Evolutionary conservation across 768 basidiomycete species (phyloP).

Genomic region (Strobilomyces confusus): DNA sequence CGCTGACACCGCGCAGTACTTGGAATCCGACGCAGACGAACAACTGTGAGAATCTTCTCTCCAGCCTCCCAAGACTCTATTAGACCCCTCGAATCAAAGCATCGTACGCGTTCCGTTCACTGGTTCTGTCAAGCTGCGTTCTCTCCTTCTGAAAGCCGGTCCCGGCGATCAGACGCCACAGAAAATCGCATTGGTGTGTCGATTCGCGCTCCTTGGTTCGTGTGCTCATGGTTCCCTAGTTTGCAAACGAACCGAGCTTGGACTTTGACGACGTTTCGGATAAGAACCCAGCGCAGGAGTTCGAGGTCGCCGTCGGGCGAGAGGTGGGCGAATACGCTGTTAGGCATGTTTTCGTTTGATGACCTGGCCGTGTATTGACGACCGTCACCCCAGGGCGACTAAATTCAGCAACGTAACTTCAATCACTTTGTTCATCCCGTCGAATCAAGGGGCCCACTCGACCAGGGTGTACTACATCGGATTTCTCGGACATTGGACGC

Average conservation of each 20-base stretch:
- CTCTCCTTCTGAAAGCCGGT: constrained; percentile 80
- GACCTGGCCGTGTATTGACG: background rate
- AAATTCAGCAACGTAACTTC: constrained; percentile 83
- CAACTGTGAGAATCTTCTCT: constrained; percentile 56
- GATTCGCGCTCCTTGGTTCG: background rate
- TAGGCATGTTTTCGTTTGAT: constrained; percentile 46
- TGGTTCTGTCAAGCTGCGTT: constrained; percentile 78
- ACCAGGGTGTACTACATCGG: constrained; percentile 81
- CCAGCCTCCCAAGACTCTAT: background rate
- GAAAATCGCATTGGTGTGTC: constrained; percentile 64
- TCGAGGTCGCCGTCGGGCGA: constrained; percentile 62
- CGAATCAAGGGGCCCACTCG: constrained; percentile 73
- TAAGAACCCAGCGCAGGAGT: constrained; percentile 64
- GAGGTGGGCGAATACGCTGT: constrained; percentile 85
- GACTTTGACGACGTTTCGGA: constrained; percentile 77
- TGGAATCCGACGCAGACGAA: constrained; percentile 91
- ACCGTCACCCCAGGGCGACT: constrained; percentile 51
- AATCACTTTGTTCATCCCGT: constrained; percentile 80
- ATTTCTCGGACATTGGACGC: constrained; percentile 76
- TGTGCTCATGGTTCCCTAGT: constrained; percentile 40
- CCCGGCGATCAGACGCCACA: constrained; percentile 74
- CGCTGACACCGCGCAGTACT: constrained; percentile 43
- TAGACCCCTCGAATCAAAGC: constrained; percentile 36
- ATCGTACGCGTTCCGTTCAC: constrained; percentile 87
- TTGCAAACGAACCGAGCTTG: constrained; percentile 67